Conservation (phyloP, 306 rosid genomes). For the Cucurbita argyrosperma region DNA sequence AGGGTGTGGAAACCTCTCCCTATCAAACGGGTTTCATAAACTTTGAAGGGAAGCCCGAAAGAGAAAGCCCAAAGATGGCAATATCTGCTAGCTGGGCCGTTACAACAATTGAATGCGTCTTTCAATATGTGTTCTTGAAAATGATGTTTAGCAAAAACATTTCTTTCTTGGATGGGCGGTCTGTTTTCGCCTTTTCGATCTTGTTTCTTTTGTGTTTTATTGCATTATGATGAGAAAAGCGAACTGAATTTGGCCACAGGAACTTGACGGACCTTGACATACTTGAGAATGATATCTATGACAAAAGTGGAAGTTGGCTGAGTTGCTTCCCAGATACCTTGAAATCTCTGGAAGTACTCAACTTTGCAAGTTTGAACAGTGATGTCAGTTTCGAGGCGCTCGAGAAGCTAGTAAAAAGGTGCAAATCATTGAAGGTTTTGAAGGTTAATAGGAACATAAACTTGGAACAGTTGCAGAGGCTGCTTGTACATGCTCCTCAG, state of each 20-base stretch:
- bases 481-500: constrained; percentile 43
- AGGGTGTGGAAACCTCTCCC: too few relatives aligned
- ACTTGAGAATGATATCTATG: constrained; percentile 64
- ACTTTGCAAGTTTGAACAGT: constrained; percentile 43
- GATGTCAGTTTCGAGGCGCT: constrained; percentile 51
- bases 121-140: neutral
- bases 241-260: constrained; percentile 32
- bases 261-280: constrained; percentile 68
- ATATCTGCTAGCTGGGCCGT: too few relatives aligned
- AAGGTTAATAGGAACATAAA: constrained; percentile 52
- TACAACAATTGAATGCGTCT: too few relatives aligned
- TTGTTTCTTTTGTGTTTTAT: neutral
- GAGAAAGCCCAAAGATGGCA: too few relatives aligned
- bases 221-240: neutral
- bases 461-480: constrained; percentile 44
- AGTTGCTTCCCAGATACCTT: constrained; percentile 69
- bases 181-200: neutral
- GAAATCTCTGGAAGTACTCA: constrained; percentile 61
- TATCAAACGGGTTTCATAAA: too few relatives aligned
- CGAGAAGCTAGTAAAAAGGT: constrained; percentile 62
- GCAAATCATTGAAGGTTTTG: constrained; percentile 54
- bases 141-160: neutral
- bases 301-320: constrained; percentile 61
- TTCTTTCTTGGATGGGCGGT: neutral
- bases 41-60: too few relatives aligned